Base-by-base conservation (phyloP, 495 filamentous ascomycete genomes). In the Podospora appendiculata region DNA sequence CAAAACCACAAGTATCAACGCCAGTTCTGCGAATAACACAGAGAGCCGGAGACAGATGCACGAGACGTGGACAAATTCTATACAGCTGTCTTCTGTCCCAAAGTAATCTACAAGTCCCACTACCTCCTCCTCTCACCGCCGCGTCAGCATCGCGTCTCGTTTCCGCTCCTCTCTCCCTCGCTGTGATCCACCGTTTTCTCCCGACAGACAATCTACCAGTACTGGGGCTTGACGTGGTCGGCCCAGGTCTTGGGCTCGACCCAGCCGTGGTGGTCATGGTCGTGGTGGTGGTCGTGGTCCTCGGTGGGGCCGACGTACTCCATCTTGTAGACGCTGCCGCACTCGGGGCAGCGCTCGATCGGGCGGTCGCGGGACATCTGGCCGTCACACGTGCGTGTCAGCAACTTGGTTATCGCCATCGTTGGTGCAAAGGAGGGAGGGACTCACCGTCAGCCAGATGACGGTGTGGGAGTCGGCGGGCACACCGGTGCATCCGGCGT, bases 261-360 rank as follows among this genome's bases (percentile, higher is more conserved):
- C 65, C 77, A 82, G 63, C 73, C 71, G 60, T 80, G 79, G 72
- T 70, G 65, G 64, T 79, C 62, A 62, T 78, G 76, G 60, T 72
- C 70, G 58, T 84, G 75, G 43, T 70, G 72, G 65, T 86, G 78
- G 55, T 32, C 47, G 39, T 55, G 44, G 66, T 89, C 85, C 55
- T 87, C 86, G 63, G 79, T 62, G 32, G 90, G 87, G 36, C 93
- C 93, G 51, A 96, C 69, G 69, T 96, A 98, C 68, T 96, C 88
- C 83, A 96, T 89, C 84, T 94, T 95, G 73, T 91, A 87, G 59
- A 90, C 88, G 74, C 81, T 84, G 48, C 94, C 94, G 77, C 93
- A 98, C 79, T 98, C 93, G 64, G 80, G 77, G 84, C 93, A 98
- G 62, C 93, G 88, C 74, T 93, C 84, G 56, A 95, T 65, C 40